Base-by-base conservation (phyloP, 768 basidiomycete genomes). In the Lactarius tabidus region DNA sequence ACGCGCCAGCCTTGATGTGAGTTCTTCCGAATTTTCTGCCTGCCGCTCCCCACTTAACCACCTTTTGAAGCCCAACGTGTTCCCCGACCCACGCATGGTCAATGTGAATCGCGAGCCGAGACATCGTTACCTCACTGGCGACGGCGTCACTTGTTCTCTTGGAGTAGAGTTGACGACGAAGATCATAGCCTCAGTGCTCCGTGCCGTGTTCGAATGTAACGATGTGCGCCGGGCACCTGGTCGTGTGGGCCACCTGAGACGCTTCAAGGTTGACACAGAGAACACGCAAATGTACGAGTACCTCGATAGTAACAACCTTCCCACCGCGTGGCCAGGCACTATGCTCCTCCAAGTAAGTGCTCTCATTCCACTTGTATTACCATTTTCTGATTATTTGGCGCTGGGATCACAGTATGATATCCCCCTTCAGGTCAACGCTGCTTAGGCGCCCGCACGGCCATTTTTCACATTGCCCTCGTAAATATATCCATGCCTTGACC, bases 161-260 rank as follows among this genome's bases (percentile, higher is more conserved):
- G 82, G 89, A 20, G 79, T 82, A 57, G 78, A 81, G 3, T 74
- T 89, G 65, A 82, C 84, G 1, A 73, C 84, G 29, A 87, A 87
- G 82, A 80, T 87, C 61, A 76, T 89, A 67, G 77, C 79, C 28
- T 81, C 87, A 69, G 82, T 85, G 18, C 75, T 93, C n/a, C 84
- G 85, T 23, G 86, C 82, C 4, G 76, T 93, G 29, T 86, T 86
- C 65, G 79, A 79, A 38, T 79, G 83, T 52, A 76, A 81, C 31
- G 84, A 84, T 57, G 68, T 93, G 53, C 78, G 81, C 39, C 86
- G 89, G 55, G 89, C 85, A 5, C 89, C 88, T 1, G 87, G 85
- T 1, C 79, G 81, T 55, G 90, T 88, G 6, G 91, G 91, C 0
- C 68, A 62, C 15, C 82, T 93, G 36, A 81, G 81, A 63, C 79